phyloP scores from a whole-genome alignment of 164 flowering plant genomes.

The Hamamelis virginiana region DNA sequence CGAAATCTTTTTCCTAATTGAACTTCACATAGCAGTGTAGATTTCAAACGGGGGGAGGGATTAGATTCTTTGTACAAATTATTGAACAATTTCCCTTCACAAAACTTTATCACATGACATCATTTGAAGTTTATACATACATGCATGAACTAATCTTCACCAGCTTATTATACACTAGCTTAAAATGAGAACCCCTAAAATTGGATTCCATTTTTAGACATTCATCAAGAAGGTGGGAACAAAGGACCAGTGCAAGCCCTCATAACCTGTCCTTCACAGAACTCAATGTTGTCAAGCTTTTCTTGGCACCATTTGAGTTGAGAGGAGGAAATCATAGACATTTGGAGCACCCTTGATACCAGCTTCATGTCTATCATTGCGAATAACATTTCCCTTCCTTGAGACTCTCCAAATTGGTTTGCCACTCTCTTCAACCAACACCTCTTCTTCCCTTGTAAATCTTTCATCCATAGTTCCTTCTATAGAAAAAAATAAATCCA shows the following conservation, averaged over 20 bases:
- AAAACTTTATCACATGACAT: constrained; percentile 3
- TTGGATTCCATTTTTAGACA: neutral
- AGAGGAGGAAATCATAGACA: constrained; percentile 40
- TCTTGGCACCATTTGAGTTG: constrained; percentile 58
- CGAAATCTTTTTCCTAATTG: no score
- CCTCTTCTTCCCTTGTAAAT: constrained; percentile 33
- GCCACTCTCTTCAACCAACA: constrained; percentile 38
- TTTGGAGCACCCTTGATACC: constrained; percentile 40
- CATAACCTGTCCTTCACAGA: constrained; percentile 24
- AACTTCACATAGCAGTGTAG: no score
- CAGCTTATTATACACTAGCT: neutral
- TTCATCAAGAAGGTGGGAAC: constrained; percentile 31
- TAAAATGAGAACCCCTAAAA: constrained; percentile 1
- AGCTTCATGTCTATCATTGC: constrained; percentile 48
- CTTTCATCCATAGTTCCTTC: constrained; percentile 47
- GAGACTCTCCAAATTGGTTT: constrained; percentile 22
- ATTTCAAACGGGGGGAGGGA: no score
- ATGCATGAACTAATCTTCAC: neutral
- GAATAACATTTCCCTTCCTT: constrained; percentile 30
- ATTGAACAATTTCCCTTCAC: neutral
- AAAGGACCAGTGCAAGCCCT: constrained; percentile 20
- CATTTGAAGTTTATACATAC: neutral
- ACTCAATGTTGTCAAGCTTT: constrained; percentile 37
- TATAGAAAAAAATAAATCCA: constrained; percentile 11
- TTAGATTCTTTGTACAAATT: neutral